phyloP scores from a whole-genome alignment of 257 asterid species.

The Nyctanthes arbortristis region DNA sequence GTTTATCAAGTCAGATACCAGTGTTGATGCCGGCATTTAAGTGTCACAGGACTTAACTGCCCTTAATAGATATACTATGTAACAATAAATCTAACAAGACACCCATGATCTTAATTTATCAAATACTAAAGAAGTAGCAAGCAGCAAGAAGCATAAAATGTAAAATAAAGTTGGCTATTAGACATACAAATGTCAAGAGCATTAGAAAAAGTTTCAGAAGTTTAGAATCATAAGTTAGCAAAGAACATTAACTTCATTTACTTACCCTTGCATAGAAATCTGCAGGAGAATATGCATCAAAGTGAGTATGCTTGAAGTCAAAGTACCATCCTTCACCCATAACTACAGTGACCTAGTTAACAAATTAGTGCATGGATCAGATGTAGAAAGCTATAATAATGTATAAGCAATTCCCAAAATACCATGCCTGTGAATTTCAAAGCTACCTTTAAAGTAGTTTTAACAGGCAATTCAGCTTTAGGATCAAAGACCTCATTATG shows the following conservation, averaged over 20 bases:
- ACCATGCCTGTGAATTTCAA: neutral
- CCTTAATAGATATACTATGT: too few species aligned
- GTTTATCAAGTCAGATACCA: too few species aligned
- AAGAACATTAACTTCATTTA: neutral
- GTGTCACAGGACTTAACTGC: too few species aligned
- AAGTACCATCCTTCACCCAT: slow-evolving; percentile 50
- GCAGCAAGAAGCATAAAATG: too few species aligned
- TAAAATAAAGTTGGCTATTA: neutral
- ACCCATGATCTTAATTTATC: too few species aligned
- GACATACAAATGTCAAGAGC: too few species aligned
- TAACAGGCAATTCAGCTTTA: slow-evolving; percentile 29
- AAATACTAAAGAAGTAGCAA: too few species aligned
- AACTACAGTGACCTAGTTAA: slow-evolving; percentile 35
- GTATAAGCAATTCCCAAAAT: neutral
- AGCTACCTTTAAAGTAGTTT: slow-evolving; percentile 40
- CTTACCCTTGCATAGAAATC: slow-evolving; percentile 42
- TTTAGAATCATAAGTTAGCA: neutral
- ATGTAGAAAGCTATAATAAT: neutral
- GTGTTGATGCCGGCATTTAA: too few species aligned
- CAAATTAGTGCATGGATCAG: neutral
- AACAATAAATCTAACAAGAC: too few species aligned
- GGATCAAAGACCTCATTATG: slow-evolving; percentile 34
- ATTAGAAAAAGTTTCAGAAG: neutral
- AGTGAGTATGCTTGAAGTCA: slow-evolving; percentile 37
- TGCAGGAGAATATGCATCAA: slow-evolving; percentile 42